Percentiles rank a stretch among this genome's conserved stretches.
phyloP scores from a whole-genome alignment of 805 yeast species.

The Candida lessepsii region DNA sequence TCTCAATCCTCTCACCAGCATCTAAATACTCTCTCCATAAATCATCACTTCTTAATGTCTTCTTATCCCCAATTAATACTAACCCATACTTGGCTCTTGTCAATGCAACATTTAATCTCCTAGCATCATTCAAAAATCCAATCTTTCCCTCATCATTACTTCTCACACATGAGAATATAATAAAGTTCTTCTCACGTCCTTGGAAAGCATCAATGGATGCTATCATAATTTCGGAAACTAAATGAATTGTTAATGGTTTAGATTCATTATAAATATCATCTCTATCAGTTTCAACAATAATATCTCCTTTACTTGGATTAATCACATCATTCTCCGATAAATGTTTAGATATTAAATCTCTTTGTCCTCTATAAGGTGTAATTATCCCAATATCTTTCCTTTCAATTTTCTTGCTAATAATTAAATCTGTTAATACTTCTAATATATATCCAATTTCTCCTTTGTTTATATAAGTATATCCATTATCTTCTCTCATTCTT shows the following conservation, averaged over 20 bases:
- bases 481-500: constrained; percentile 46
- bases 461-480: constrained; percentile 57
- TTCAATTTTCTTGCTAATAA: constrained; percentile 52
- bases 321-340: constrained; percentile 51
- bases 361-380: constrained; percentile 76
- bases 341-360: constrained; percentile 56
- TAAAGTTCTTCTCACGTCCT: constrained; percentile 55
- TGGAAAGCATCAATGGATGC: constrained; percentile 67
- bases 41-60: constrained; percentile 48
- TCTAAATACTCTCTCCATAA: constrained; percentile 53
- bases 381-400: constrained; percentile 59
- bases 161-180: constrained; percentile 52
- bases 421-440: constrained; percentile 48
- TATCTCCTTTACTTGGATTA: constrained; percentile 51
- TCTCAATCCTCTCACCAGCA: constrained; percentile 26
- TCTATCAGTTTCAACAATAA: constrained; percentile 56
- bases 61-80: constrained; percentile 40
- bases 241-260: constrained; percentile 48
- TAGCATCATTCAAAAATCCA: constrained; percentile 81
- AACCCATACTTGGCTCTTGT: constrained; percentile 86
- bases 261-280: constrained; percentile 53
- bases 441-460: constrained; percentile 52
- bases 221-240: constrained; percentile 44
- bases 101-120: constrained; percentile 85
- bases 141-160: constrained; percentile 72